Evolutionary conservation across 1,139 yeast species (phyloP), one percentile per base, ranked within the genome.

Genomic region (Taphrina sp.): DNA sequence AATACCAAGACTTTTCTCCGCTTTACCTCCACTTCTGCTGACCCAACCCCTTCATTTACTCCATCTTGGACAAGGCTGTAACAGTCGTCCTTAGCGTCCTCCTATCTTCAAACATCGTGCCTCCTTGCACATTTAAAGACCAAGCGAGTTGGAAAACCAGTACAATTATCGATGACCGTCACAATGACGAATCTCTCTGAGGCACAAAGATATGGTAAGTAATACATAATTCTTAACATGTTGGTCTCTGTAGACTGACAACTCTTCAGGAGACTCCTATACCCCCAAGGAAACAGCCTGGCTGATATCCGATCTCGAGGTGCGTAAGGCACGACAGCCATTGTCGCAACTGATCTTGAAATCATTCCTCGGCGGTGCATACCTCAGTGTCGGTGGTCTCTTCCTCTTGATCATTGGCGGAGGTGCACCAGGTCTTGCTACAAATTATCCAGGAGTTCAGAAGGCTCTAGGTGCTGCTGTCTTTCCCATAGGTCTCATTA

Each of bases 371-470:
- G 95, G 90, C 1, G 95, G 90, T 0, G 64, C 83, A 0, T 67
- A 85, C 10, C 85, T 86, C 67, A 69, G 83, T 26, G 71, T 82
- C 1, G 95, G 95, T 8, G 88, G 92, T 0, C 81, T 85, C 85
- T 72, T 85, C 20, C 79, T 77, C 63, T 72, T 82, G 1, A 69
- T 78, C 62, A 72, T 78, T 3, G 81, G 81, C 62, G 74, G 85
- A 0, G 76, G 77, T 36, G 73, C 76, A 57, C 76, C 77, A 0
- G 74, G 67, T 0, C 60, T 78, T 1, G 65, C 68, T 52, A 66
- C 70, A 3, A 63, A 62, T 0, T 75, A 80, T 62, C 82, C 81
- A 0, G 89, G 87, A 0, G 46, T 81, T 1, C 72, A 82, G 1
- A 74, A 55, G 42, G 22, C 60, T 5, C 58, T 60, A 3, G 59